Evolutionary conservation across 768 basidiomycete genomes (phyloP), one percentile per base, ranked within the genome.

Genomic region (Roridomyces roridus): DNA sequence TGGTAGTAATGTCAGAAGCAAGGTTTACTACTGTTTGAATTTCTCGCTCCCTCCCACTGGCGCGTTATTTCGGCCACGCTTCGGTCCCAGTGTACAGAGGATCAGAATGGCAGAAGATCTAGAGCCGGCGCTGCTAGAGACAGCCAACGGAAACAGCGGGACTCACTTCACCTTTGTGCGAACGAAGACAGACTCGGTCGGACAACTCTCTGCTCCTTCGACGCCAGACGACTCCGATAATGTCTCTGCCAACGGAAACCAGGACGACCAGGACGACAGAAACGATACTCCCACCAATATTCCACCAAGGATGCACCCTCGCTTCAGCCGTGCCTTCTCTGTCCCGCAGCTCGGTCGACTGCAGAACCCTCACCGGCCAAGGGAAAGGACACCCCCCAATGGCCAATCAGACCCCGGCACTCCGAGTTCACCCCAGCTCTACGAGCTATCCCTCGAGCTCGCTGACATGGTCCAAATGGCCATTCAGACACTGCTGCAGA

Each of bases 391-490:
- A 9, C 14, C 46, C 25, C 29, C 64, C 42, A 52, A 64, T 45
- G 44, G 42, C 18, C 59, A 57, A 36, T 53, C 62, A 8, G 39
- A 53, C 35, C 55, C 62, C 17, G 59, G 64, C 17, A 57, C 60
- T 48, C 60, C 57, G 52, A 64, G 39, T 54, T 65, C 56, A 48
- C 68, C 36, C 43, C 81, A 77, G 53, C 77, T 89, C 60, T 81
- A 83, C 40, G 89, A 91, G 56, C 76, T 96, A 51, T 92, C 94
- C 0, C 74, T 90, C 25, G 95, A 98, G 72, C 80, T 97, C 14
- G 94, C 96, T 12, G 96, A 97, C 72, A 88, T 89, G 11, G 85
- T 94, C 12, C 94, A 97, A 75, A 85, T 90, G 77, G 85, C 92
- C 55, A 89, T 96, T 35, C 94, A 97, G 70, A 96, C 92, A 2